Evolutionary conservation across 257 asterid species (phyloP), one percentile per base, ranked within the genome.

Genomic region (Vinca minor): DNA sequence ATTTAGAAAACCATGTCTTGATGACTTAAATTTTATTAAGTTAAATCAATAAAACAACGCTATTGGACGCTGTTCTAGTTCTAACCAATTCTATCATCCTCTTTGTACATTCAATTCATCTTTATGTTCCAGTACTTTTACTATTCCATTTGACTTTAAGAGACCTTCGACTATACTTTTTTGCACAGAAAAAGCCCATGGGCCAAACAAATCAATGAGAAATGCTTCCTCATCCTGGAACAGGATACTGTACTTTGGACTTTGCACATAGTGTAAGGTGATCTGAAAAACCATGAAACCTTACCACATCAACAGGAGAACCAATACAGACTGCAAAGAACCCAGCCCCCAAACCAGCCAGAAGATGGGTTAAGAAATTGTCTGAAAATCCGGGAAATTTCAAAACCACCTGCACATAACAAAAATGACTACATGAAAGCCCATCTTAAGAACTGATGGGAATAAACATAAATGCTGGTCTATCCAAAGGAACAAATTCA

Each of bases 331-430:
- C 97, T 66, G 96, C 97, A 81, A 91, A 91, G 71, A 91, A 87
- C 26, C 97, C 97, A 54, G 97, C 97, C 71, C 96, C 97, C 69
- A 84, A 76, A 75, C 97, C 97, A 78, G 96, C 95, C 64, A 91
- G 78, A 48, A 85, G 77, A 64, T 91, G 97, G 36, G 96, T 87
- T 74, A 85, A 72, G 68, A 78, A 74, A 77, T 67, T 82, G 83
- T 87, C 96, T 20, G 89, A 72, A 80, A 87, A 87, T 71, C 96
- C 97, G 44, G 95, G 95, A 73, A 91, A 59, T 69, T 38, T 75
- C 79, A 87, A 69, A 74, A 91, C 73, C 67, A 76, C 78, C 97
- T 91, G 92, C 76, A 75, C n/a, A 65, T 58, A 65, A n/a, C 50
- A 59, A 48, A 39, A 34, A 1, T 23, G n/a, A 45, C 18, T 46